Evolutionary conservation across 2,329 filamentous ascomycete species (phyloP).

Genomic region (Sporothrix luriei): DNA sequence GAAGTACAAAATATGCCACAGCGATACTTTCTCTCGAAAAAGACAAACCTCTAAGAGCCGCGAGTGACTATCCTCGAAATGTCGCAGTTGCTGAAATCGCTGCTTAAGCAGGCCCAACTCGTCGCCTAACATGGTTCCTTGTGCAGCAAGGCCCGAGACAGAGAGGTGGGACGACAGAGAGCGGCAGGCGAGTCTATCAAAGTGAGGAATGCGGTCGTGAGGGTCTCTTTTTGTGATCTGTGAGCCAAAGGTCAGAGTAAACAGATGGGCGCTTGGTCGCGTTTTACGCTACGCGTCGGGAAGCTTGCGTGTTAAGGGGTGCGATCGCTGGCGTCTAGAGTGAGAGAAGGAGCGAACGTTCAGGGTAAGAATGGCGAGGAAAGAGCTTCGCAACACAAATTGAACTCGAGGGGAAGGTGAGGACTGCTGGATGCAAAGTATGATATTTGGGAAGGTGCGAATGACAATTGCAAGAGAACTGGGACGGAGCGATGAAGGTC

Average conservation of each 20-base stretch:
- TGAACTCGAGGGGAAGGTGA: background rate
- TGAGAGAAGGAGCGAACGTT: background rate
- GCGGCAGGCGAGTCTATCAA: background rate
- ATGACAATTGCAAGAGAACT: background rate
- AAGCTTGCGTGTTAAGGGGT: background rate
- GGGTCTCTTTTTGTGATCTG: background rate
- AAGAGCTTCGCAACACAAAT: background rate
- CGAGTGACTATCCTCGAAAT: slow-evolving; percentile 28
- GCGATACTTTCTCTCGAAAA: background rate
- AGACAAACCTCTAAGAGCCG: slow-evolving; percentile 16
- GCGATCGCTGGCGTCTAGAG: background rate
- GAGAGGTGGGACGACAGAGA: background rate
- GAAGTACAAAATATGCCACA: background rate
- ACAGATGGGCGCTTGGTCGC: background rate
- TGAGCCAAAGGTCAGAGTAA: background rate
- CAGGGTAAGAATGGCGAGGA: background rate
- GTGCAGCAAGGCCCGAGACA: background rate
- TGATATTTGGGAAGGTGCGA: background rate
- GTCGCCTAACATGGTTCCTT: slow-evolving; percentile 15
- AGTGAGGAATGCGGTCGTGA: background rate
- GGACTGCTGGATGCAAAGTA: background rate
- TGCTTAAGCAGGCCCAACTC: slow-evolving; percentile 2
- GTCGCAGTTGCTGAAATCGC: slow-evolving; percentile 23
- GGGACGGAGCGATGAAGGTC: slow-evolving; percentile 1
- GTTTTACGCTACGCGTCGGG: slow-evolving; percentile 2